Evolutionary conservation across 140 eudicot species (phyloP), one percentile per base, ranked within the genome.

Genomic region (Senecio squalidus): DNA sequence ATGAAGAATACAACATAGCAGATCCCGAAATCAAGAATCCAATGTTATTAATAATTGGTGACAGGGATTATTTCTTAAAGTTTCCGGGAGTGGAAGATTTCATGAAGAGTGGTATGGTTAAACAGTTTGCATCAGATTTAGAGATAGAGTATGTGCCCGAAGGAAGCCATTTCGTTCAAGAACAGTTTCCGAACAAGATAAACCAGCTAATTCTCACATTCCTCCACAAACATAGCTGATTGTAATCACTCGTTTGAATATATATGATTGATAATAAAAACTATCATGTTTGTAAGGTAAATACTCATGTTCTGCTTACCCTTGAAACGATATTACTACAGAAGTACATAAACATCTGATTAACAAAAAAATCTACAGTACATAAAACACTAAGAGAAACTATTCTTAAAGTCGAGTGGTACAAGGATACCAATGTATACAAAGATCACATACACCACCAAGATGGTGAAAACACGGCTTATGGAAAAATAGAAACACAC

Each of bases 131-230:
- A 4, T 73, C 79, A 4, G 53, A 82, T 63, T 58, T 81, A 71
- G 85, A 84, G 83, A 61, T 81, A 1, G 70, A 22, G 15, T 81
- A 53, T 43, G 17, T 84, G 58, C 73, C 85, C 0, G 91, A 76
- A 69, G 94, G 91, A 31, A 55, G 62, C 57, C 97, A 84, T 75
- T 84, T 89, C 22, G 80, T 79, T 66, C 88, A 75, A n/a, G n/a
- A n/a, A n/a, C n/a, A n/a, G n/a, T n/a, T n/a, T n/a, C n/a, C n/a
- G n/a, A n/a, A n/a, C n/a, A n/a, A n/a, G n/a, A n/a, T n/a, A n/a
- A n/a, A n/a, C n/a, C n/a, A n/a, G n/a, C n/a, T n/a, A n/a, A n/a
- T n/a, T n/a, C n/a, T n/a, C n/a, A n/a, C n/a, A n/a, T n/a, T n/a
- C n/a, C n/a, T n/a, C n/a, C n/a, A n/a, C n/a, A n/a, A n/a, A n/a